Conservation (phyloP, 225 moss, liverwort and hornwort species). For the Physcomitrellopsis africana region DNA sequence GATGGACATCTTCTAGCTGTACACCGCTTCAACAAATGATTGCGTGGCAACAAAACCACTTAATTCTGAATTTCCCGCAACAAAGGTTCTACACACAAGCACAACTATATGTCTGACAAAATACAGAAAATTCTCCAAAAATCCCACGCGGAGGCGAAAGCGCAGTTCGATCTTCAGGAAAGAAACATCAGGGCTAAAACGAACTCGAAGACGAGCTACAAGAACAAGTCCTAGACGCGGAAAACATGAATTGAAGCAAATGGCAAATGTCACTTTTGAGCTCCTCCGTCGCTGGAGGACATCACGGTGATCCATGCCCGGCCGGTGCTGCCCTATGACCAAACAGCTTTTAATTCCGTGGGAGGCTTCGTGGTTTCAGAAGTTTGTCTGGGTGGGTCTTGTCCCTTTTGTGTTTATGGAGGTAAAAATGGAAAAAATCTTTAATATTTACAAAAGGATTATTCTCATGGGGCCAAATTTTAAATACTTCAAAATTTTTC, state of each 20-base stretch:
- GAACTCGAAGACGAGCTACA: background rate
- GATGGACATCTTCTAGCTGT: constrained; percentile 1
- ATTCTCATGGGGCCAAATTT: too few relatives aligned
- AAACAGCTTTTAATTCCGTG: background rate
- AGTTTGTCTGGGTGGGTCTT: too few relatives aligned
- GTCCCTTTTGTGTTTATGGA: too few relatives aligned
- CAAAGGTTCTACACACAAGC: background rate
- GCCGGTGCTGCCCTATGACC: constrained; percentile 16
- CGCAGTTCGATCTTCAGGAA: background rate
- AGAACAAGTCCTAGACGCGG: background rate
- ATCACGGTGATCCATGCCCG: constrained; percentile 20
- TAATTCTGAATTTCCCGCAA: background rate
- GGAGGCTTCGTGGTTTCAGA: constrained; percentile 7
- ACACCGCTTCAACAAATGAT: background rate
- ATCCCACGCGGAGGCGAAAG: too few relatives aligned
- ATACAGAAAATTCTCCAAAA: background rate
- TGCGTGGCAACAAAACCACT: background rate
- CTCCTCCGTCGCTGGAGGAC: background rate
- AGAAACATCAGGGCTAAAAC: background rate
- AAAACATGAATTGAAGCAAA: background rate
- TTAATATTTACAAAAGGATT: too few relatives aligned
- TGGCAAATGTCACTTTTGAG: background rate
- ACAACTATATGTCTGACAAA: background rate
- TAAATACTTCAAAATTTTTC: too few relatives aligned
- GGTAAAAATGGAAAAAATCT: too few relatives aligned